Evolutionary conservation across 2,329 filamentous ascomycete genomes (phyloP).

Genomic region (Malbranchea cinnamomea): DNA sequence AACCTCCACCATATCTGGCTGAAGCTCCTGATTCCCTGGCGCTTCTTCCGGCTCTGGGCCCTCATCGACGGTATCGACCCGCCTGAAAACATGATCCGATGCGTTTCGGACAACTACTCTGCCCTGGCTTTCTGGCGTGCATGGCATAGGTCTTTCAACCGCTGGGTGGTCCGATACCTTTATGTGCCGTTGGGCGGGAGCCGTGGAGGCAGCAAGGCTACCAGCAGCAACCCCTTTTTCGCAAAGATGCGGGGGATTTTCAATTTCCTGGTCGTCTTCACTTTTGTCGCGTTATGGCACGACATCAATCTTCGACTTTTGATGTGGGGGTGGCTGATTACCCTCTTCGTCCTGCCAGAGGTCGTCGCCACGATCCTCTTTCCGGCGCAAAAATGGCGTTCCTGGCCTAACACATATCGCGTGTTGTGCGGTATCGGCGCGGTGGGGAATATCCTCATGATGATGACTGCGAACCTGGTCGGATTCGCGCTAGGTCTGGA

Average conservation of each 20-base stretch:
- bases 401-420: conserved; percentile 56
- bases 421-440: conserved; percentile 67
- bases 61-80: conserved; percentile 83
- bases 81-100: conserved; percentile 96
- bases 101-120: conserved; percentile 88
- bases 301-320: conserved; percentile 83
- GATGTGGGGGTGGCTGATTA: conserved; percentile 94
- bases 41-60: conserved; percentile 96
- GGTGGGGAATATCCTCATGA: conserved; percentile 76
- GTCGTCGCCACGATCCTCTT: conserved; percentile 58
- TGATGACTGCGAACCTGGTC: conserved; percentile 90
- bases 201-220: conserved; percentile 17
- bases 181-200: conserved; percentile 80
- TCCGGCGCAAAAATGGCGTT: conserved; percentile 56
- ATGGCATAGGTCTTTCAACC: conserved; percentile 92
- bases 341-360: conserved; percentile 86
- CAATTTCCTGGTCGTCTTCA: conserved; percentile 79
- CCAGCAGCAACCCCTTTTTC: conserved; percentile 25
- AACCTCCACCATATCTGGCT: conserved; percentile 97
- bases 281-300: conserved; percentile 95
- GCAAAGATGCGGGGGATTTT: conserved; percentile 44
- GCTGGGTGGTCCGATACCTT: conserved; percentile 86
- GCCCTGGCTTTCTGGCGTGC: conserved; percentile 85
- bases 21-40: conserved; percentile 90
- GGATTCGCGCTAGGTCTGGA: conserved; percentile 89